Evolutionary conservation across 1,284 basidiomycete genomes (phyloP), one percentile per base, ranked within the genome.

Genomic region (Boletus semigastroideus): DNA sequence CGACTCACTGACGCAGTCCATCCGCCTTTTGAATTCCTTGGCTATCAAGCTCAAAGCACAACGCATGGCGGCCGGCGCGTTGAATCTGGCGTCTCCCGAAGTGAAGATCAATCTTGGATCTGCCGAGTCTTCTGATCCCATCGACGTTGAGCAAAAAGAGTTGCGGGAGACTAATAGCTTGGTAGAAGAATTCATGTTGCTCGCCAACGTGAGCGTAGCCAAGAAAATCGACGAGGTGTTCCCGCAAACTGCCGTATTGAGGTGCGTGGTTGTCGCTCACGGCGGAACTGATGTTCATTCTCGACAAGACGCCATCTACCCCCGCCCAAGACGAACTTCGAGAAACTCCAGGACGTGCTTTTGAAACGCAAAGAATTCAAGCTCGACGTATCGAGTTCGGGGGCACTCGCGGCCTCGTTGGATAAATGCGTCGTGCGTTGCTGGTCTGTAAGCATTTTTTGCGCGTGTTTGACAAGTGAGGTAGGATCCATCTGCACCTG

Each of bases 101-200:
- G 92, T 99, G 68, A 97, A 96, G 70, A 94, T 99, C 56, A 88
- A 98, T 60, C 78, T 99, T 28, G 92, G 97, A 66, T 94, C 87
- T 56, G 77, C 92, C 4, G 97, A 99, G 69, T 90, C 90, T 1
- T 90, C 92, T 1, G 96, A 94, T 51, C 97, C 97, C 0, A 92
- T 98, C 57, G 96, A 98, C 60, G 95, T 99, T 5, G 95, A 98
- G 73, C 94, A 97, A 69, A 99, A 99, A 71, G 88, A 94, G 64
- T 71, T 92, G 65, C 75, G 82, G 33, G 95, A 99, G 74, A 99
- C 97, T 12, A 99, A 99, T 69, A 94, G 90, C 58, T 75, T 99
- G 11, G 97, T 99, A 2, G 97, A 99, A 68, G 97, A 99, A 72
- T 99, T 99, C 71, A 99, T 99, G 97, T 76, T 99, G 56, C 83